phyloP scores from a whole-genome alignment of 2,329 filamentous ascomycete species.

The Dothideomycetes sp. region DNA sequence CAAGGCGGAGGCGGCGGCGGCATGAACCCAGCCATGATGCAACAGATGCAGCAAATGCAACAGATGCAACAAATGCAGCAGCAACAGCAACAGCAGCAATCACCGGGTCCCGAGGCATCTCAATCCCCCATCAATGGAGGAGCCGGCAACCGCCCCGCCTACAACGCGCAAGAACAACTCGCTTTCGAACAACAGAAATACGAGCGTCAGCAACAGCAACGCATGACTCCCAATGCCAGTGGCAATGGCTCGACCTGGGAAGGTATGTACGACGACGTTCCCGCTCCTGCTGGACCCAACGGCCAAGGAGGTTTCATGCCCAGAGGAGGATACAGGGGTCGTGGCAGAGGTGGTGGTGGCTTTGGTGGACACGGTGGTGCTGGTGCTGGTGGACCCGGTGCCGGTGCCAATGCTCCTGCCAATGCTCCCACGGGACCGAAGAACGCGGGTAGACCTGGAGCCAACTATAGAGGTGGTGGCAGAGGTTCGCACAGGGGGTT shows the following conservation, averaged over 20 bases:
- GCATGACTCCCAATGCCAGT: constrained; percentile 32
- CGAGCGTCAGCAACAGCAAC: constrained; percentile 56
- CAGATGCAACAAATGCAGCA: constrained; percentile 57
- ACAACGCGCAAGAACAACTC: constrained; percentile 63
- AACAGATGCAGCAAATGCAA: constrained; percentile 60
- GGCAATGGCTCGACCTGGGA: constrained; percentile 68
- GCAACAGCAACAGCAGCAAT: constrained; percentile 28
- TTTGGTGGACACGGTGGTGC: constrained; percentile 26
- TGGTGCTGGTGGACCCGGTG: constrained; percentile 25
- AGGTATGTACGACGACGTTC: constrained; percentile 95
- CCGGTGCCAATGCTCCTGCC: constrained; percentile 49
- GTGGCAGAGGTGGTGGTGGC: constrained; percentile 33
- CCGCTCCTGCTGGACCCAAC: constrained; percentile 54
- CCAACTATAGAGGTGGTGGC: constrained; percentile 87
- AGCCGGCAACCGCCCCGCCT: constrained; percentile 38
- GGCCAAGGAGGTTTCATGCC: constrained; percentile 28
- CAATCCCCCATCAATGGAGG: constrained; percentile 19
- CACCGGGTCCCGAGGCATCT: constrained; percentile 5
- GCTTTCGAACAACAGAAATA: constrained; percentile 72
- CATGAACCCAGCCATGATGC: constrained; percentile 67
- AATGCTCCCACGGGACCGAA: constrained; percentile 92
- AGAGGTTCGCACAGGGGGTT: constrained; percentile 64
- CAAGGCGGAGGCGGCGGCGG: constrained; percentile 25
- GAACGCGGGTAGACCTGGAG: constrained; percentile 84
- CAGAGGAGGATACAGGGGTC: constrained; percentile 32